Percentiles rank a stretch among this genome's conserved stretches.
Evolutionary conservation across 768 basidiomycete genomes (phyloP).

Genomic region (Boletus sp.): DNA sequence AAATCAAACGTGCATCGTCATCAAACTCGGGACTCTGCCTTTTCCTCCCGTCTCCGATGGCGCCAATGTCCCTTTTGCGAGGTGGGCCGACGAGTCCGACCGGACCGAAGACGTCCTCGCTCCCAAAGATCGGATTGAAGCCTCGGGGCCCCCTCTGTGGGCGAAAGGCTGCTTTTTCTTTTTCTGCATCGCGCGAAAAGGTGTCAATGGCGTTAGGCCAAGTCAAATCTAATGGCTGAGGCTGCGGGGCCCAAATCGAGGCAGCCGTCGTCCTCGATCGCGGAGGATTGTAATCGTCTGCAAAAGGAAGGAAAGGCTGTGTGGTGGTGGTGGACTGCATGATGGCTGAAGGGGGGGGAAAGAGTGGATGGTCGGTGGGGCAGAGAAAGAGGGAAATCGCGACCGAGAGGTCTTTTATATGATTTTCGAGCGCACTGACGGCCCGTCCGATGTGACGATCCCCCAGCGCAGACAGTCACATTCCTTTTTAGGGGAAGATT

Average conservation of each 20-base stretch:
- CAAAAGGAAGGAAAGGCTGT: slow-evolving; percentile 33
- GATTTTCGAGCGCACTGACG: slow-evolving; percentile 25
- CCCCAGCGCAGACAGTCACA: slow-evolving; percentile 25
- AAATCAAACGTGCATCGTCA: slow-evolving; percentile 38
- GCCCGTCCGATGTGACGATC: slow-evolving; percentile 33
- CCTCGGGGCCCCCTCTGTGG: slow-evolving; percentile 27
- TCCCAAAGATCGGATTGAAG: slow-evolving; percentile 27
- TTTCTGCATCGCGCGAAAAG: slow-evolving; percentile 53
- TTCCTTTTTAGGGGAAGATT: slow-evolving; percentile 34
- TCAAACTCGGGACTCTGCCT: slow-evolving; percentile 56
- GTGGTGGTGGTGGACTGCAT: slow-evolving; percentile 29
- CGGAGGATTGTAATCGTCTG: slow-evolving; percentile 42
- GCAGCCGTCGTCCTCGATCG: slow-evolving; percentile 41
- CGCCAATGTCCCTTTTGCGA: slow-evolving; percentile 57
- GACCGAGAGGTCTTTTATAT: slow-evolving; percentile 33
- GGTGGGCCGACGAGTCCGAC: slow-evolving; percentile 36
- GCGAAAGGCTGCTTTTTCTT: slow-evolving; percentile 39
- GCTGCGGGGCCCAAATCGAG: slow-evolving; percentile 85
- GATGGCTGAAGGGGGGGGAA: slow-evolving; percentile 16
- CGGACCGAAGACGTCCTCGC: slow-evolving; percentile 69
- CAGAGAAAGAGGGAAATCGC: slow-evolving; percentile 39
- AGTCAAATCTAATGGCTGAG: slow-evolving; percentile 60
- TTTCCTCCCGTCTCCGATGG: slow-evolving; percentile 79
- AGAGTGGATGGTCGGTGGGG: slow-evolving; percentile 38
- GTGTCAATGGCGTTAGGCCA: slow-evolving; percentile 71